These are phyloP conservation scores for Dendrobium officinale DNA, from an alignment of 106 monocot genomes.

Conservation along the genomic window DNA sequence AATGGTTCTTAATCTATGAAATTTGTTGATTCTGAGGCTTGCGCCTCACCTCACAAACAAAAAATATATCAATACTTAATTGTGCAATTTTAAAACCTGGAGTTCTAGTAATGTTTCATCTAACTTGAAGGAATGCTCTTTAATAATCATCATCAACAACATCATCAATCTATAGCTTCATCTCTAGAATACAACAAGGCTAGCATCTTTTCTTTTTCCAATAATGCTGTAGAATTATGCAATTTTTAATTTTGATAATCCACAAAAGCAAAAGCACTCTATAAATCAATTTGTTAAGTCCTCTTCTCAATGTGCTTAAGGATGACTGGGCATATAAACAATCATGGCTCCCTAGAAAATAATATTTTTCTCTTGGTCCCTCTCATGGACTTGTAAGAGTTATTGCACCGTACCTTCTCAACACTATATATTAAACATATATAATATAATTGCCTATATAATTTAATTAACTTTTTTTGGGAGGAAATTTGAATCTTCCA, in stretches of 20 bases:
- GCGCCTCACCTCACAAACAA: no score
- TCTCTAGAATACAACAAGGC: neutral
- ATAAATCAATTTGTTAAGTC: neutral
- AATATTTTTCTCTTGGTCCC: neutral
- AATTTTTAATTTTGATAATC: neutral
- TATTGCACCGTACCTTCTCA: neutral
- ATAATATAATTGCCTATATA: no score
- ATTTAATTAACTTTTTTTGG: no score
- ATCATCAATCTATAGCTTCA: neutral
- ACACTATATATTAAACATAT: neutral
- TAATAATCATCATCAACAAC: neutral
- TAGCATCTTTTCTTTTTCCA: neutral
- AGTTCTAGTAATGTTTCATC: conserved; percentile 1
- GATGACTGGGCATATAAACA: neutral
- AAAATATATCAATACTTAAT: no score
- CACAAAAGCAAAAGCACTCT: neutral
- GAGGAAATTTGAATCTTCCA: no score
- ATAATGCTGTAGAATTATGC: neutral
- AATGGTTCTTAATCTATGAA: no score
- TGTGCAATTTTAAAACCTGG: no score
- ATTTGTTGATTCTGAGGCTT: no score
- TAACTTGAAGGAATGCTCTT: neutral
- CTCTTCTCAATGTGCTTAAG: neutral
- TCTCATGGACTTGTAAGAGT: neutral
- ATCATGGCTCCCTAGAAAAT: neutral